Evolutionary conservation across 768 basidiomycete genomes (phyloP), one percentile per base, ranked within the genome.

Genomic region (Terana coerulea): DNA sequence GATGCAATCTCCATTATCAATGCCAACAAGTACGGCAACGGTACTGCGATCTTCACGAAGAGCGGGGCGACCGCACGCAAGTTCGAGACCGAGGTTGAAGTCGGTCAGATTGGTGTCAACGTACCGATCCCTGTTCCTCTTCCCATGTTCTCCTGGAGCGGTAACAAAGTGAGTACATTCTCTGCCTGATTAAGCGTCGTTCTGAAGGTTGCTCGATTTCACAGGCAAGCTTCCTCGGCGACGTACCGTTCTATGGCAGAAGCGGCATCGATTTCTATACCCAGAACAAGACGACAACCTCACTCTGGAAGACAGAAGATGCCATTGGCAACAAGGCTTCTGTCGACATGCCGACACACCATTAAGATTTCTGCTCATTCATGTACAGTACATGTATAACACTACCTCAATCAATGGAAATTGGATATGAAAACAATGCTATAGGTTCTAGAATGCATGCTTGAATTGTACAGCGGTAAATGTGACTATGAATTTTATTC

Each of bases 241-340:
- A 95, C 63, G 80, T 92, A 39, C 84, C 86, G 4, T 95, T 97
- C 73, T 97, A 97, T 60, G 95, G 95, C 25, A 88, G 88, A 68
- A 87, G 89, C 56, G 95, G 91, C 22, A 79, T 98, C 70, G 90
- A 90, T 67, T 98, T 98, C 73, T 98, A 94, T 66, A 98, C 95
- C 3, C 88, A 94, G 68, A 87, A 92, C 68, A 98, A 97, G 92
- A 98, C 95, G 2, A 92, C 83, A 5, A 98, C 95, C 3, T 86
- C 90, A 51, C 78, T 98, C 21, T 98, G 95, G 95, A 86, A 84
- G 61, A 80, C 88, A 7, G 92, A 91, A 62, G 90, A 92, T 61
- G 89, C 89, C 6, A 71, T 88, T 46, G 81, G 83, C 39, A 88
- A 75, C 59, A 81, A 83, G 52, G 90, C 91, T n/a, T 79, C 89